A percentile compares a stretch with the other conserved stretches of the same genome.
These are phyloP conservation scores for Dipteronia dyeriana DNA, from an alignment of 345 rosid genomes.

Conservation along the genomic window DNA sequence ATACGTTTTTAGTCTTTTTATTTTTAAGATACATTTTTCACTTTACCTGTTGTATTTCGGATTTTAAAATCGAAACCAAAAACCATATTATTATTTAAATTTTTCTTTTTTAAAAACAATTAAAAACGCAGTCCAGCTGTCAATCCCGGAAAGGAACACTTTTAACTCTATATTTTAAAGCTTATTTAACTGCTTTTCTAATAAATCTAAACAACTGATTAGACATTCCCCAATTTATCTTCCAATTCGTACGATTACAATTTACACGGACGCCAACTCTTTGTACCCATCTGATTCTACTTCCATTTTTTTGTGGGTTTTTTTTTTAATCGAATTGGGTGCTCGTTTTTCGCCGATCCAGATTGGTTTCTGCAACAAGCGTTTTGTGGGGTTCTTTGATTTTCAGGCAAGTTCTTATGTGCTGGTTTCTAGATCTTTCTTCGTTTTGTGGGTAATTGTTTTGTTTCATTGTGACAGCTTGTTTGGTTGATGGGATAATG, in stretches of 20 bases:
- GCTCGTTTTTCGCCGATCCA: conserved; percentile 19
- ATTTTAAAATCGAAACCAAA: too few relatives aligned
- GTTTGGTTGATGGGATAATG: conserved; percentile 11
- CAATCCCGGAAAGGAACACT: not conserved
- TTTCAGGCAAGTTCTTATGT: conserved; percentile 29
- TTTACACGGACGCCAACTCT: not conserved
- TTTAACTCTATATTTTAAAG: not conserved
- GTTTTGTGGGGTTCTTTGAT: conserved; percentile 25
- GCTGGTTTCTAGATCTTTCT: conserved; percentile 29
- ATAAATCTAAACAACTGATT: conserved; percentile 10
- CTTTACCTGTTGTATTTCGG: fast-evolving
- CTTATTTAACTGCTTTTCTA: not conserved
- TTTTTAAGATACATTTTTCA: too few relatives aligned
- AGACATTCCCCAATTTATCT: not conserved
- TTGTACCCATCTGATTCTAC: not conserved
- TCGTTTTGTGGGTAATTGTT: not conserved
- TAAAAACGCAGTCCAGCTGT: too few relatives aligned
- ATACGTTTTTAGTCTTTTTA: too few relatives aligned
- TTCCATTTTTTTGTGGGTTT: conserved; percentile 8
- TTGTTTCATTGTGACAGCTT: not conserved
- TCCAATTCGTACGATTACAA: not conserved
- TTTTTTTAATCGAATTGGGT: conserved; percentile 18
- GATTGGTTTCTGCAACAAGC: conserved; percentile 22
- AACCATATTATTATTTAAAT: too few relatives aligned
- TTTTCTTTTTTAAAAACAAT: not conserved